These are phyloP conservation scores for Colletotrichum tofieldiae DNA, from an alignment of 2,329 filamentous ascomycete species.

Conservation along the genomic window DNA sequence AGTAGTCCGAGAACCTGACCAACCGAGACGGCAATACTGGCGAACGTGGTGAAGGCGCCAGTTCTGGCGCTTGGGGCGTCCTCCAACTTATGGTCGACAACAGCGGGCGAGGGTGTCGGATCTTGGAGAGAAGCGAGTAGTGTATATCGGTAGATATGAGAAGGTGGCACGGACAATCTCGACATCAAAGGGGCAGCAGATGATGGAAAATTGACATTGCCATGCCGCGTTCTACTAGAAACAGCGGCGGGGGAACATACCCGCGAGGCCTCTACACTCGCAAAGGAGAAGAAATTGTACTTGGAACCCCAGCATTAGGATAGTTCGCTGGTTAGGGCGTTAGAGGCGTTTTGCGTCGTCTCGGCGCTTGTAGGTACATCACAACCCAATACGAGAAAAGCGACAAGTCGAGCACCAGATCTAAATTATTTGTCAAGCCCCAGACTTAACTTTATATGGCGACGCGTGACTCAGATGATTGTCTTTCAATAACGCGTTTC, in stretches of 20 bases:
- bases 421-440: no score
- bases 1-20: constrained; percentile 25
- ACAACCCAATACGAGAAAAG: not conserved
- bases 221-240: constrained; percentile 43
- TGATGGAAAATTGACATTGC: not conserved
- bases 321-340: not conserved
- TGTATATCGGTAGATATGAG: not conserved
- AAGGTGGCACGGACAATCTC: not conserved
- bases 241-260: constrained; percentile 43
- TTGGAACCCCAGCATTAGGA: not conserved
- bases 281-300: not conserved
- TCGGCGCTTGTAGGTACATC: no score
- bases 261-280: constrained; percentile 33
- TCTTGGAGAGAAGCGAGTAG: not conserved
- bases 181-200: not conserved
- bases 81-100: not conserved
- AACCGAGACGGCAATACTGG: no score
- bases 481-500: not conserved
- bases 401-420: not conserved
- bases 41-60: not conserved
- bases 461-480: not conserved
- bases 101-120: not conserved
- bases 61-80: not conserved
- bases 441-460: no score
- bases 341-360: not conserved